Evolutionary conservation across 1,284 basidiomycete species (phyloP), one percentile per base, ranked within the genome.

Genomic region (Pulchroboletus neoregius): DNA sequence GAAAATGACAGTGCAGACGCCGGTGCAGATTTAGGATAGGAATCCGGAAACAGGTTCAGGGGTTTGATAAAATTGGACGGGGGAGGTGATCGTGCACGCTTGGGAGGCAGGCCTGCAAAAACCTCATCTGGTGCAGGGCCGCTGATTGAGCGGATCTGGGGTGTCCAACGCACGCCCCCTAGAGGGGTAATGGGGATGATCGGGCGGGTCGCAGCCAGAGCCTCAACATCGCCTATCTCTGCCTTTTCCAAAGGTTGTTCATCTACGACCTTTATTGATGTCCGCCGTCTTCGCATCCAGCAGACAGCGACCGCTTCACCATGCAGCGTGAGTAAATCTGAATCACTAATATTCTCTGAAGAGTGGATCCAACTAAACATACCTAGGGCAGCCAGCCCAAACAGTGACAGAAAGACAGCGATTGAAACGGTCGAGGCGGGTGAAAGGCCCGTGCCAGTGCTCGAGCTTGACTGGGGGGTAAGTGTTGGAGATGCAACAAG

Each of bases 161-260:
- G 74, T 13, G 66, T 58, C 74, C 74, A 76, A 22, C 63, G 61
- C 33, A 63, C 63, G 44, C 67, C 57, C 9, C 46, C 27, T 2
- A 47, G 40, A 35, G 65, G 61, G 48, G 45, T 54, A 36, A 56
- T 43, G 24, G 67, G 60, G 39, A 60, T 46, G 26, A 57, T 49
- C 18, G 64, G 54, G 34, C 26, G 31, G 24, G 22, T 24, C 22
- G 42, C 33, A 6, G 40, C 30, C 16, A 49, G 36, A 33, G 49
- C 49, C 37, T 65, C 63, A 6, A 55, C 36, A 28, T 66, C 63
- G 20, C 12, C 41, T 31, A 28, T 20, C 9, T 12, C 30, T 10
- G 13, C 39, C n/a, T 48, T 43, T 40, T 52, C 43, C 10, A 27
- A 40, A 7, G 32, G 23, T n/a, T n/a, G 49, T 26, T 48, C 48